A percentile compares a stretch with the other conserved stretches of the same genome.
Conservation (phyloP, 495 filamentous ascomycete genomes). For the Aspergillus haitiensis region DNA sequence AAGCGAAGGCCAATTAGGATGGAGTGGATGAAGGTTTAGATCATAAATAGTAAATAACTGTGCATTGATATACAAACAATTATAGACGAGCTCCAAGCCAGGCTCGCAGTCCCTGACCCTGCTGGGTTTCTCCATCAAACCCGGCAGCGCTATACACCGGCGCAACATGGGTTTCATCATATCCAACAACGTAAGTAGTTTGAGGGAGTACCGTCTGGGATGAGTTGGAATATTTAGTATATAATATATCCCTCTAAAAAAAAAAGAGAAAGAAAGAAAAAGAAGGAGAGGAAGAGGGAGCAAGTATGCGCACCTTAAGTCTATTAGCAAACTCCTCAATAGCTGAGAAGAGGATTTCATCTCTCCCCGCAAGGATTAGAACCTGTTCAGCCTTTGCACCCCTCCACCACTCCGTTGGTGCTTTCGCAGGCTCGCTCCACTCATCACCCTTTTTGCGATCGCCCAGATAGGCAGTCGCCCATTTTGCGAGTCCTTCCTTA, state of each 20-base stretch:
- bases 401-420: conserved; percentile 56
- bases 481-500: conserved; percentile 29
- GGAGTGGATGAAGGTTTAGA: neutral
- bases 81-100: conserved; percentile 38
- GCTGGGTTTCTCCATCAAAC: conserved; percentile 29
- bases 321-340: conserved; percentile 53
- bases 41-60: neutral
- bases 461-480: conserved; percentile 49
- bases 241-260: neutral
- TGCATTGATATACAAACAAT: neutral
- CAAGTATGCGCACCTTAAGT: conserved; percentile 35
- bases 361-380: conserved; percentile 52
- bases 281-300: neutral
- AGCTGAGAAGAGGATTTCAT: conserved; percentile 58
- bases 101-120: conserved; percentile 28
- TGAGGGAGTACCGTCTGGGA: conserved; percentile 36
- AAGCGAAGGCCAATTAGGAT: neutral
- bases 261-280: neutral
- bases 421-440: conserved; percentile 56
- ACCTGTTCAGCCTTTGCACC: conserved; percentile 46
- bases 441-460: conserved; percentile 43
- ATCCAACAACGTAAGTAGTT: conserved; percentile 34
- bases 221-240: neutral
- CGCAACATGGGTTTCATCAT: conserved; percentile 38
- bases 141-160: conserved; percentile 29